Percentiles rank a stretch among this genome's conserved stretches.
Conservation (phyloP, 2,329 filamentous ascomycete genomes). For the Ascochyta clinopodiicola region DNA sequence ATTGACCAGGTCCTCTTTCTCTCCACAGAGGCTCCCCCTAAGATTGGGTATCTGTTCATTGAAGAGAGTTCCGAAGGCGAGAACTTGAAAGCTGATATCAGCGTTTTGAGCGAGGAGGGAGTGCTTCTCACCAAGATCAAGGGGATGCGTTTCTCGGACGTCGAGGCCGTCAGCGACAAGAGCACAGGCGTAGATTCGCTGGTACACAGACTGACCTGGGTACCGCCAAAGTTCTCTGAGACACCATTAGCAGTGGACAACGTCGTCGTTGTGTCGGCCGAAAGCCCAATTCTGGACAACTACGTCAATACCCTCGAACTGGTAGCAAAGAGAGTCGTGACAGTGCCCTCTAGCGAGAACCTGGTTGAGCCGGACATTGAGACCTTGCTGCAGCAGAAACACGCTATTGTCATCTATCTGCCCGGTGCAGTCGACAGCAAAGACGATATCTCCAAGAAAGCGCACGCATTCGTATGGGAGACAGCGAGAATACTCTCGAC, state of each 20-base stretch:
- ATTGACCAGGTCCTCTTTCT: slow-evolving; percentile 40
- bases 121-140: slow-evolving; percentile 41
- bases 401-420: slow-evolving; percentile 23
- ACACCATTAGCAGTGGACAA: slow-evolving; percentile 34
- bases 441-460: slow-evolving; percentile 17
- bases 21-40: slow-evolving; percentile 32
- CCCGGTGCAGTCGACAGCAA: slow-evolving; percentile 16
- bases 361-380: slow-evolving; percentile 10
- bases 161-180: slow-evolving; percentile 44
- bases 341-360: slow-evolving; percentile 10
- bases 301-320: slow-evolving; percentile 27
- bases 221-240: slow-evolving; percentile 44
- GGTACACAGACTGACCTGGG: slow-evolving; percentile 50
- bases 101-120: slow-evolving; percentile 37
- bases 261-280: slow-evolving; percentile 36
- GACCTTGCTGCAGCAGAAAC: slow-evolving; percentile 12
- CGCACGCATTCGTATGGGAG: slow-evolving; percentile 28
- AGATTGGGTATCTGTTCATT: slow-evolving; percentile 47
- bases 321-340: not conserved
- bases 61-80: slow-evolving; percentile 33
- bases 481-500: slow-evolving; percentile 27
- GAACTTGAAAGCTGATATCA: slow-evolving; percentile 40
- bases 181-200: slow-evolving; percentile 38
- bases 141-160: slow-evolving; percentile 50
- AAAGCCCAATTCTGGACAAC: slow-evolving; percentile 20